A percentile compares a stretch with the other conserved stretches of the same genome.
Conservation (phyloP, 495 filamentous ascomycete genomes). For the Aspergillus coremiiformis region DNA sequence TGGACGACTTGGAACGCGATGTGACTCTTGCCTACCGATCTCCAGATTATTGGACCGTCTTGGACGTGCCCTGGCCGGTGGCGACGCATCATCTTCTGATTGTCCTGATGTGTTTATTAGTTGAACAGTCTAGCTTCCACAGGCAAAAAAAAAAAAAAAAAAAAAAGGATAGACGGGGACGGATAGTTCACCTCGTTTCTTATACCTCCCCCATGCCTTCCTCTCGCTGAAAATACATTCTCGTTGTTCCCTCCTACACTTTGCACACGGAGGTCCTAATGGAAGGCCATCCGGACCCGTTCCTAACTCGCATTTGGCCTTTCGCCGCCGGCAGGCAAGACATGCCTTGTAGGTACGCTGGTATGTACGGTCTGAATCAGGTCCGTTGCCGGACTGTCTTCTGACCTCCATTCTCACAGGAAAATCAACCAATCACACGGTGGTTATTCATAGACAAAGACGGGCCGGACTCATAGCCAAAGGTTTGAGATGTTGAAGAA, state of each 20-base stretch:
- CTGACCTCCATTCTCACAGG: conserved; percentile 32
- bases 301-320: conserved; percentile 42
- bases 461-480: neutral
- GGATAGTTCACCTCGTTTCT: conserved; percentile 25
- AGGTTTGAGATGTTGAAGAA: too few species aligned
- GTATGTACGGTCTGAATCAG: conserved; percentile 30
- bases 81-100: conserved; percentile 2
- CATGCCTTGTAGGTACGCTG: conserved; percentile 47
- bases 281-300: conserved; percentile 66
- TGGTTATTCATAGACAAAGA: conserved; percentile 1
- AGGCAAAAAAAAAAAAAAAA: neutral
- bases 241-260: conserved; percentile 84
- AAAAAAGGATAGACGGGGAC: neutral
- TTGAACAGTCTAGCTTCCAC: neutral
- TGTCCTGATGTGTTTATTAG: neutral
- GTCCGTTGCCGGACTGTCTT: conserved; percentile 24
- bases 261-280: conserved; percentile 86
- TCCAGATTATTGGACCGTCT: neutral
- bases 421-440: conserved; percentile 18
- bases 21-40: conserved; percentile 1
- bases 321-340: conserved; percentile 40
- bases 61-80: conserved; percentile 3
- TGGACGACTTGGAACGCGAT: neutral
- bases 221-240: conserved; percentile 91
- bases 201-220: conserved; percentile 41